These are phyloP conservation scores for Teratosphaeriaceae sp. DNA, from an alignment of 2,329 filamentous ascomycete species.

Conservation along the genomic window DNA sequence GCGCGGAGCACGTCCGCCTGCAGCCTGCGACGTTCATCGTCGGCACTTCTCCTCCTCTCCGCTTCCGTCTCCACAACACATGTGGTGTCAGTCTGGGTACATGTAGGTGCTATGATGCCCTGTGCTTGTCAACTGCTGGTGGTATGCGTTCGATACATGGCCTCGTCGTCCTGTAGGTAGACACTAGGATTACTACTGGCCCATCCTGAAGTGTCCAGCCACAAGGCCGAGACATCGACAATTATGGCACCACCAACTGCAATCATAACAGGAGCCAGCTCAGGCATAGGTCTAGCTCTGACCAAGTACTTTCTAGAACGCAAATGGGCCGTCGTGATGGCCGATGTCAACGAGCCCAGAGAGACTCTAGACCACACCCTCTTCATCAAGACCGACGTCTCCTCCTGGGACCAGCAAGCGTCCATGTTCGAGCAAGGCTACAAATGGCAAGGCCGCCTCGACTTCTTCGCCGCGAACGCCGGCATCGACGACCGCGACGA, in stretches of 20 bases:
- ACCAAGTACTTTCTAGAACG: constrained; percentile 29
- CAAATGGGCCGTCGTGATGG: constrained; percentile 38
- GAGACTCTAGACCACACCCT: constrained; percentile 19
- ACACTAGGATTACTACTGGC: too few relatives aligned
- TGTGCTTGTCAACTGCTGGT: too few relatives aligned
- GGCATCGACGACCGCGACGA: constrained; percentile 31
- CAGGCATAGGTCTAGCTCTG: constrained; percentile 33
- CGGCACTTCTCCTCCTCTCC: too few relatives aligned
- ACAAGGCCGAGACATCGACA: too few relatives aligned
- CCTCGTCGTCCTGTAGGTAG: too few relatives aligned
- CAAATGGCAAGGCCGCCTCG: constrained; percentile 20
- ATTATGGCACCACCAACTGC: constrained; percentile 8
- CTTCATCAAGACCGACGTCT: constrained; percentile 31
- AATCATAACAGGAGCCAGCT: constrained; percentile 30
- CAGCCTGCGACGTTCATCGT: too few relatives aligned
- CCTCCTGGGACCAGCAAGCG: constrained; percentile 23
- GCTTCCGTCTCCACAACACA: too few relatives aligned
- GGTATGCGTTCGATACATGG: too few relatives aligned
- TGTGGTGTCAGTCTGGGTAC: too few relatives aligned
- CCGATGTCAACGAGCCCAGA: constrained; percentile 36
- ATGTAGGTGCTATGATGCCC: too few relatives aligned
- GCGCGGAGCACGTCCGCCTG: too few relatives aligned
- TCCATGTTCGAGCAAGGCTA: constrained; percentile 20
- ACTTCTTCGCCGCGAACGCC: constrained; percentile 29
- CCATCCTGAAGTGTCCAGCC: too few relatives aligned